These are phyloP conservation scores for Candida arabinofermentans DNA, from an alignment of 805 yeast species.

Conservation along the genomic window DNA sequence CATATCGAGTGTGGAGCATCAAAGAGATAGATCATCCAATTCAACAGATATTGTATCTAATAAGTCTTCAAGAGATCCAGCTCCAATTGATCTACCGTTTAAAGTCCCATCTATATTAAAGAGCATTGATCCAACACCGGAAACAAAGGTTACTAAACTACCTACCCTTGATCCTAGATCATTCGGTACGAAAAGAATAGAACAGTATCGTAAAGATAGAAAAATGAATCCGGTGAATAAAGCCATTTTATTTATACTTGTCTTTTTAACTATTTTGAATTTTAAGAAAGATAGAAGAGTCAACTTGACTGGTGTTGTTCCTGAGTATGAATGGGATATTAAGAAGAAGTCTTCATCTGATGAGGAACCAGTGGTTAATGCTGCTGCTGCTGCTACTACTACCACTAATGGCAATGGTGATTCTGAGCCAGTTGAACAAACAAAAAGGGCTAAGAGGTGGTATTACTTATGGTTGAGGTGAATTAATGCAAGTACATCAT, in stretches of 20 bases:
- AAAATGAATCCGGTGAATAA: conserved; percentile 58
- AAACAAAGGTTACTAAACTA: conserved; percentile 32
- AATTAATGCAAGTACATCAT: conserved; percentile 1
- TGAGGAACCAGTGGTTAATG: background rate
- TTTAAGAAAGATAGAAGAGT: conserved; percentile 47
- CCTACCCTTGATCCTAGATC: conserved; percentile 34
- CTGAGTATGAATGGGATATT: conserved; percentile 27
- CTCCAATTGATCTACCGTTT: conserved; percentile 62
- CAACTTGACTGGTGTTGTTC: conserved; percentile 27
- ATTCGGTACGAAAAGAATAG: conserved; percentile 39
- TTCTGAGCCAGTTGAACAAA: background rate
- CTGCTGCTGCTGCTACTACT: background rate
- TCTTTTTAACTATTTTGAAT: conserved; percentile 46
- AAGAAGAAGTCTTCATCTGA: background rate
- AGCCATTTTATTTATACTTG: conserved; percentile 45
- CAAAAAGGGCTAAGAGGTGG: conserved; percentile 35
- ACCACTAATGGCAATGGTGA: background rate
- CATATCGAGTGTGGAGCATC: background rate
- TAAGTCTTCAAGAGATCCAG: background rate
- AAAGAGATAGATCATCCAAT: background rate
- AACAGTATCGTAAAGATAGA: conserved; percentile 42
- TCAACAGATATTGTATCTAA: background rate
- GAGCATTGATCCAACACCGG: conserved; percentile 25
- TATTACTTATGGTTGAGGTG: conserved; percentile 48
- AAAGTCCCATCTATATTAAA: conserved; percentile 34